These are phyloP conservation scores for Urtica urens DNA, from an alignment of 306 rosid species.

Conservation along the genomic window DNA sequence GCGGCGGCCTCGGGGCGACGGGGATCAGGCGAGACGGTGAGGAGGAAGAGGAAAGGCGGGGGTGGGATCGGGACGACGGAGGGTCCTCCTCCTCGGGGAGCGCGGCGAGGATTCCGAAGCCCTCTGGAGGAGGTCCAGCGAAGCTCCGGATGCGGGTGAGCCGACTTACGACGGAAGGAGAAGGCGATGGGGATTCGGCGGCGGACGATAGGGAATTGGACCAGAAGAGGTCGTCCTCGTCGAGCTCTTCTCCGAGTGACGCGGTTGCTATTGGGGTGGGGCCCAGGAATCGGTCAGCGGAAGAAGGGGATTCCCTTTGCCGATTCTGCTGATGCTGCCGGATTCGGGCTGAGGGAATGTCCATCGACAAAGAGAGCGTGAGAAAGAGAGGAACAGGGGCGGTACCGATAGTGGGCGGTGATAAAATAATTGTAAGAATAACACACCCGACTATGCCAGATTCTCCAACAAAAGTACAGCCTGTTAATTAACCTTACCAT, in stretches of 20 bases:
- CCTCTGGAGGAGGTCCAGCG: slow-evolving; percentile 25
- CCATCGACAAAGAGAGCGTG: too few species aligned
- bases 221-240: slow-evolving; percentile 66
- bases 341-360: too few species aligned
- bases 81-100: slow-evolving; percentile 49
- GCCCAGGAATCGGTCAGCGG: slow-evolving; percentile 36
- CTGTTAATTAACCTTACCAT: too few species aligned
- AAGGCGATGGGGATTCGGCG: slow-evolving; percentile 31
- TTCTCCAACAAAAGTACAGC: too few species aligned
- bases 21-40: slow-evolving; percentile 50
- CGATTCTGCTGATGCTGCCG: too few species aligned
- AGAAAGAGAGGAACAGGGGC: too few species aligned
- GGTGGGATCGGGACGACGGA: slow-evolving; percentile 32
- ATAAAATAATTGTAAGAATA: too few species aligned
- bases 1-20: slow-evolving; percentile 41
- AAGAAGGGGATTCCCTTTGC: slow-evolving; percentile 18
- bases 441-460: too few species aligned
- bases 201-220: slow-evolving; percentile 21
- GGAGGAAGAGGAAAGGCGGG: slow-evolving; percentile 34
- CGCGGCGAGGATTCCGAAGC: slow-evolving; percentile 80
- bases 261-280: slow-evolving; percentile 4
- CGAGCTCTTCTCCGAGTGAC: slow-evolving; percentile 33
- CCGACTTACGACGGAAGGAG: slow-evolving; percentile 30
- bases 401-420: too few species aligned
- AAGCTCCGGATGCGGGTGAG: slow-evolving; percentile 19